Conservation (phyloP, 208 protist species). For the Acanthamoeba comandoni region DNA sequence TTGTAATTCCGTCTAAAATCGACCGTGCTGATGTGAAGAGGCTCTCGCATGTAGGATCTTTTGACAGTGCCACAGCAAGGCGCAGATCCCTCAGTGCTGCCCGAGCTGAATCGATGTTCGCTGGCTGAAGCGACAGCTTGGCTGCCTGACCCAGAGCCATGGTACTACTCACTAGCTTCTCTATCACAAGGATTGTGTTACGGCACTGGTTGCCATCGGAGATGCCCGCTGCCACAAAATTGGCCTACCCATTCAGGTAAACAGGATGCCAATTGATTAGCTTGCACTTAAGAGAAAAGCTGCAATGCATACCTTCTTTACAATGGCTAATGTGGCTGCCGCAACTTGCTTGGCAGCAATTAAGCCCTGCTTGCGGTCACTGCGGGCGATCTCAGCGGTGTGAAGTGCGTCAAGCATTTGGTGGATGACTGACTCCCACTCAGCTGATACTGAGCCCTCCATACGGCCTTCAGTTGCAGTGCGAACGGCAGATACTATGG, state of each 20-base stretch:
- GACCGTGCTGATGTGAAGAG: conserved; percentile 27
- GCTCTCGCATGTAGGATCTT: conserved; percentile 42
- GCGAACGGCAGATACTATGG: conserved; percentile 4
- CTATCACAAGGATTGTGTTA: conserved; percentile 58
- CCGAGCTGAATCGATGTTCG: conserved; percentile 20
- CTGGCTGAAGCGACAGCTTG: conserved; percentile 49
- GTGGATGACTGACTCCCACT: conserved; percentile 27
- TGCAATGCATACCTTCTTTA: too few species aligned
- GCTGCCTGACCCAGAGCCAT: conserved; percentile 28
- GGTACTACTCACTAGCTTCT: conserved; percentile 60
- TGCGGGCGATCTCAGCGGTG: neutral
- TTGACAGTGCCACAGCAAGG: neutral
- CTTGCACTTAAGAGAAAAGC: too few species aligned
- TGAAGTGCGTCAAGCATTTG: conserved; percentile 20
- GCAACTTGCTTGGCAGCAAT: conserved; percentile 26
- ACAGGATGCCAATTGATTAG: too few species aligned
- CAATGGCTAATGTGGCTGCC: too few species aligned
- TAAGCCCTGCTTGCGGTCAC: conserved; percentile 29
- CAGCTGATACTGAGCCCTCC: neutral
- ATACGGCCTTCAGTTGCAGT: conserved; percentile 8
- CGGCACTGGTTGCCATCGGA: conserved; percentile 30
- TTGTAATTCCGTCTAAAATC: neutral
- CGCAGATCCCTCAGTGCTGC: conserved; percentile 55
- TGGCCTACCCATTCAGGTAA: conserved; percentile 6
- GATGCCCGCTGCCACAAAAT: conserved; percentile 9